These are phyloP conservation scores for Candida khao-thaluensis DNA, from an alignment of 805 yeast species.

Conservation along the genomic window DNA sequence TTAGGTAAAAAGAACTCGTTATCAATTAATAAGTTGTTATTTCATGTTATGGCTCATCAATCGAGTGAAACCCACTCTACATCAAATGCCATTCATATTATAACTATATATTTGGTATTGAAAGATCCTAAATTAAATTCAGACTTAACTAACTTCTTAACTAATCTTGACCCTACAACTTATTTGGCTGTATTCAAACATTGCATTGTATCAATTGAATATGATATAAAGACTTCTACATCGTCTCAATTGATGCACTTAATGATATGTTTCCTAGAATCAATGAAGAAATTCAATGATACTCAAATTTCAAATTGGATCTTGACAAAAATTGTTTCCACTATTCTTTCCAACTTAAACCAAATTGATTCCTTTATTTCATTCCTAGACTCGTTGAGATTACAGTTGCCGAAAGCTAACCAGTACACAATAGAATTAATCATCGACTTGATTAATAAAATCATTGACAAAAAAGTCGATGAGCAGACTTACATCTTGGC, in stretches of 20 bases:
- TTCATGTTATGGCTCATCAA: neutral
- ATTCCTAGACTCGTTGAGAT: slow-evolving; percentile 27
- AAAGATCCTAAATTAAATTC: neutral
- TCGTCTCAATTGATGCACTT: neutral
- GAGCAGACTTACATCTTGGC: slow-evolving; percentile 36
- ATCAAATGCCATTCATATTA: neutral
- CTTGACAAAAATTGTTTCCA: slow-evolving; percentile 5
- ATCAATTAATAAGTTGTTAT: slow-evolving; percentile 1
- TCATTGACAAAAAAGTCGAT: slow-evolving; percentile 10
- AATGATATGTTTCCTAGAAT: neutral
- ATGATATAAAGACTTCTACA: neutral
- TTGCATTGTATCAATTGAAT: slow-evolving; percentile 2
- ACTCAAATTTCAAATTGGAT: slow-evolving; percentile 4
- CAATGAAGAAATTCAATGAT: neutral
- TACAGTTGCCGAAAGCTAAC: slow-evolving; percentile 39
- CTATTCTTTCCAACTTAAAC: slow-evolving; percentile 3
- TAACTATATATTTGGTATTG: slow-evolving; percentile 2
- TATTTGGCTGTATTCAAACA: neutral
- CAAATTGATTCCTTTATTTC: neutral
- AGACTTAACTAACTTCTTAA: neutral
- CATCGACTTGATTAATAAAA: slow-evolving; percentile 38
- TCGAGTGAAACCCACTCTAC: neutral
- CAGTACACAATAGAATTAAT: slow-evolving; percentile 66
- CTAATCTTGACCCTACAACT: neutral
- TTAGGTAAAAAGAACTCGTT: slow-evolving; percentile 12